These are phyloP conservation scores for Fagus sylvatica DNA, from an alignment of 306 rosid genomes.

Conservation along the genomic window DNA sequence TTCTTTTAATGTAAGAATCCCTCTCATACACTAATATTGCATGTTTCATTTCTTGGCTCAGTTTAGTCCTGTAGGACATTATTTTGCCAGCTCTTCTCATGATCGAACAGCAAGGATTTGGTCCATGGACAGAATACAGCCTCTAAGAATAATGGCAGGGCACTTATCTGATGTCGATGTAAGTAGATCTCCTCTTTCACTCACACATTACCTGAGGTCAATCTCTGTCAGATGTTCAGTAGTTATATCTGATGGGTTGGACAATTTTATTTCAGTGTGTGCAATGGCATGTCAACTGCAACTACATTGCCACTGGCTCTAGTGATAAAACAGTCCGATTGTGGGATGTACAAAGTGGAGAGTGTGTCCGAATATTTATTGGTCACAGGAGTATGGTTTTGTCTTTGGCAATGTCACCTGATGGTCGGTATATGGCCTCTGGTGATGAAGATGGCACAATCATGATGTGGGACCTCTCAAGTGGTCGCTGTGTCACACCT, in stretches of 20 bases:
- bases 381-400: conserved; percentile 96
- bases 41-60: conserved; percentile 46
- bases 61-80: conserved; percentile 94
- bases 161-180: conserved; percentile 98
- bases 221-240: background rate
- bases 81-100: conserved; percentile 95
- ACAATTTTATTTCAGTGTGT: conserved; percentile 56
- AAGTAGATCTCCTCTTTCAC: conserved; percentile 38
- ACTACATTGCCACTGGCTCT: conserved; percentile 95
- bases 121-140: conserved; percentile 95
- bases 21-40: background rate
- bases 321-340: conserved; percentile 94
- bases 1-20: background rate
- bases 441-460: conserved; percentile 95
- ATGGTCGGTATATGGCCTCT: conserved; percentile 93
- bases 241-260: conserved; percentile 17
- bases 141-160: conserved; percentile 93
- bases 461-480: conserved; percentile 98
- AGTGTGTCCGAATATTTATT: conserved; percentile 90
- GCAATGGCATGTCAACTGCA: conserved; percentile 99
- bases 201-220: background rate
- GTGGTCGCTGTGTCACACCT: conserved; percentile 81
- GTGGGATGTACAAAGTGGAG: conserved; percentile 97
- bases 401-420: conserved; percentile 92
- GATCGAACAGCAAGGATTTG: conserved; percentile 98